phyloP scores from a whole-genome alignment of 2,329 filamentous ascomycete species.

The Teratosphaeria pseudoeucalypti region DNA sequence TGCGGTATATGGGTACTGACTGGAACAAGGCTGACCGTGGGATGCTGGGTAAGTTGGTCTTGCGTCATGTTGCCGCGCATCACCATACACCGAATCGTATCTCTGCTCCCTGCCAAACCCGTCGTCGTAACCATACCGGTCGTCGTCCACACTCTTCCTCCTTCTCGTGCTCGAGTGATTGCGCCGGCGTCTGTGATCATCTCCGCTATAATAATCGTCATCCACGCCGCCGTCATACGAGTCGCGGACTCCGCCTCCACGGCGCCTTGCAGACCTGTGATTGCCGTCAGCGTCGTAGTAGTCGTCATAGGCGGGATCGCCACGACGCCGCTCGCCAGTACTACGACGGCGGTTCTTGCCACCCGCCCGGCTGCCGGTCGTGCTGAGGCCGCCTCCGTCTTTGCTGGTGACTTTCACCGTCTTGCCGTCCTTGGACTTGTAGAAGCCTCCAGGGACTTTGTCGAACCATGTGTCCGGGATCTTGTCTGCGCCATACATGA shows the following conservation, averaged over 20 bases:
- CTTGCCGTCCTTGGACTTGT: constrained; percentile 20
- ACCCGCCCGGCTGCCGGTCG: neutral
- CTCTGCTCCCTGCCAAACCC: constrained; percentile 7
- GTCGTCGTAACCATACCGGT: constrained; percentile 12
- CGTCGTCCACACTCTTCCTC: constrained; percentile 13
- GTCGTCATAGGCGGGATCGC: constrained; percentile 11
- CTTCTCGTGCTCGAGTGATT: constrained; percentile 2
- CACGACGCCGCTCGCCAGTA: constrained; percentile 2
- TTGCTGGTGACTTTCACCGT: neutral
- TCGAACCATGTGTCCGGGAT: constrained; percentile 30
- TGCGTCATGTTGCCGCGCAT: neutral
- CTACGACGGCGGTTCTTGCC: constrained; percentile 13
- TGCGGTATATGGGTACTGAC: constrained; percentile 2
- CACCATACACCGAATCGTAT: constrained; percentile 3
- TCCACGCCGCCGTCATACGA: constrained; percentile 16
- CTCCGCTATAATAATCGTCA: constrained; percentile 15
- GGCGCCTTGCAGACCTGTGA: constrained; percentile 8
- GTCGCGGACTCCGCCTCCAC: constrained; percentile 1
- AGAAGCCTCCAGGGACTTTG: constrained; percentile 27
- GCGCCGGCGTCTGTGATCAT: constrained; percentile 12
- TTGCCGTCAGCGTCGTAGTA: constrained; percentile 16
- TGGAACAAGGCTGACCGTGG: neutral
- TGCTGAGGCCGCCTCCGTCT: constrained; percentile 8
- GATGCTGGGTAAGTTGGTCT: neutral
- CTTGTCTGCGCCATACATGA: constrained; percentile 24